These are phyloP conservation scores for Naganishia onofrii DNA, from an alignment of 768 basidiomycete species.

Conservation along the genomic window DNA sequence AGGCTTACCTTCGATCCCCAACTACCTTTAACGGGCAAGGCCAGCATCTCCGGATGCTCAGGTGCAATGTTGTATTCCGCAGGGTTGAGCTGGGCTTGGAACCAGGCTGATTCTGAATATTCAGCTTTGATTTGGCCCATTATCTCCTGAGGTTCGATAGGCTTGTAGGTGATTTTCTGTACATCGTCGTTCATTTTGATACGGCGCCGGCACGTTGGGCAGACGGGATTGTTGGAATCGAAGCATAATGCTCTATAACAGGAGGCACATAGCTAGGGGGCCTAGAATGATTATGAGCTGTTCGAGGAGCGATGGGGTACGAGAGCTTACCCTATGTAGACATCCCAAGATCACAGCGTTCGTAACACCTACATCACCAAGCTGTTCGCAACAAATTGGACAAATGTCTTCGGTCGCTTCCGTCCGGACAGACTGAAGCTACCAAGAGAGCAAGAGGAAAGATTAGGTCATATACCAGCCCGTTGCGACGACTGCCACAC, in stretches of 20 bases:
- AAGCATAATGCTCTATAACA: slow-evolving; percentile 14
- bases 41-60: background rate
- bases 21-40: slow-evolving; percentile 7
- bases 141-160: background rate
- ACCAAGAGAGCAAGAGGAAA: background rate
- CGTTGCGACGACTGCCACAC: background rate
- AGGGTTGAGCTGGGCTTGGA: background rate
- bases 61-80: background rate
- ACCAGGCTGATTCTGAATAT: no score
- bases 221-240: background rate
- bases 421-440: slow-evolving; percentile 18
- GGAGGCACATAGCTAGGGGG: slow-evolving; percentile 5
- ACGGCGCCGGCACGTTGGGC: background rate
- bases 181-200: background rate
- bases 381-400: slow-evolving; percentile 25
- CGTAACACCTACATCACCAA: background rate
- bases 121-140: background rate
- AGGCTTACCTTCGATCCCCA: slow-evolving; percentile 32
- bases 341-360: slow-evolving; percentile 16
- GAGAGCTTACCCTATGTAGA: slow-evolving; percentile 11
- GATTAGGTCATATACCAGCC: background rate
- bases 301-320: no score
- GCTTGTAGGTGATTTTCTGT: background rate
- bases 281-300: background rate
- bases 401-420: slow-evolving; percentile 23